Base-by-base conservation (phyloP, 192 early-diverging fungal genomes). In the Coemansia sp. region DNA sequence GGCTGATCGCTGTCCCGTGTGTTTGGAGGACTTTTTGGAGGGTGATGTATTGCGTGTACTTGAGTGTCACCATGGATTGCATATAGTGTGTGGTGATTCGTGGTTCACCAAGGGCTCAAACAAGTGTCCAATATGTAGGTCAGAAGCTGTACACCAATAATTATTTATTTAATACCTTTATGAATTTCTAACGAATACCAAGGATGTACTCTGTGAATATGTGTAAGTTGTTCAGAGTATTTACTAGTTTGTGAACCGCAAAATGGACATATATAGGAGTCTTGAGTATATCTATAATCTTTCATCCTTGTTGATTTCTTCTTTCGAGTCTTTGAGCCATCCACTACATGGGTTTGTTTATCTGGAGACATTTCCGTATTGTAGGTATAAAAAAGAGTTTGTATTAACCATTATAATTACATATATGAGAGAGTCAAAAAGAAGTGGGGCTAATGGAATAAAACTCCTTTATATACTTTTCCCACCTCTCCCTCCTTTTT, bases 91-190 rank as follows among this genome's bases (percentile, higher is more conserved):
- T 53, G 80, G 80, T 21, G 80, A 82, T 49, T 49, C 72, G 37
- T 82, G 80, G 80, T 77, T 82, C 61, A 82, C 75, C 9, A 69
- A 75, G 69, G 80, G 80, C 16, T 63, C 80, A 3, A 82, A 82
- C 55, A 77, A 68, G 44, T 82, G 80, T 26, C 80, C 80, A 1
- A 70, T 82, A 17, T 82, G 80, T 72, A 63, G 80, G 38, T 28
- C 68, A 5, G 66, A 77, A 44, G 80, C 80, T 2, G 72, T 82
- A 32, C 72, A 49, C 28, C 53, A 44, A 17, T 28, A 70, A 50
- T 37, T 35, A 33, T 65, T 65, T 66, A 81, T 14, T 68, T 57
- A 14, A 68, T 82, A 37, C 55, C 62, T 23, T n/a, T 30, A 32
- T 77, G 75, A 3, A 74, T 66, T 19, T 82, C 74, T 38, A 82